Evolutionary conservation across 179 eudicot genomes (phyloP), one percentile per base, ranked within the genome.

Genomic region (Patellifolia procumbens): DNA sequence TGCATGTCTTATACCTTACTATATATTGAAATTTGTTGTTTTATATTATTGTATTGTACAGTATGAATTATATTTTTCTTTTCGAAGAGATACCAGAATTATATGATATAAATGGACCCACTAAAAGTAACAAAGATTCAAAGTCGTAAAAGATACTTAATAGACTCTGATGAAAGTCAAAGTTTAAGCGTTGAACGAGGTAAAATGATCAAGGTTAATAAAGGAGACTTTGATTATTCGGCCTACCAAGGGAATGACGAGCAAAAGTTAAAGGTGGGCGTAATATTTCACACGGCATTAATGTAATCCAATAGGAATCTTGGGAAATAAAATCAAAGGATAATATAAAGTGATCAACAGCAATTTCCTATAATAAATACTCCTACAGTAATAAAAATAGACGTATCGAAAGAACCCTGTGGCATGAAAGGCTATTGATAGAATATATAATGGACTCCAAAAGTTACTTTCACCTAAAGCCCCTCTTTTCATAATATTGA

Each of bases 371-470:
- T 26, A 45, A 70, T 34, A 55, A 46, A 75, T 68, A 37, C 60
- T 71, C 16, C n/a, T 24, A 60, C 68, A 73, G 22, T 24, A 72
- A 72, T 55, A 17, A 53, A 66, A 72, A 37, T 77, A 64, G 53
- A 69, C 46, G 16, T 13, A 58, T 70, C 19, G 24, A 10, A 19
- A 11, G 5, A 77, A 70, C 24, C 16, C 22, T 58, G 65, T 76
- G 29, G 67, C 43, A 29, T 55, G 48, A 74, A 32, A 37, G 26
- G 48, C 39, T 62, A 31, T 32, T 49, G 59, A 6, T 24, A 42
- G 20, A 43, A 26, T 39, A 60, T 29, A 28, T 34, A 63, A 72
- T 72, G 46, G 56, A 79, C 52, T 65, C 7, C 7, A 22, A 72
- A 66, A 26, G 67, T 72, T 79, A 39, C 55, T 62, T 52, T 24